Base-by-base conservation (phyloP, 176 grass and related monocot species). In the Ananas comosus region DNA sequence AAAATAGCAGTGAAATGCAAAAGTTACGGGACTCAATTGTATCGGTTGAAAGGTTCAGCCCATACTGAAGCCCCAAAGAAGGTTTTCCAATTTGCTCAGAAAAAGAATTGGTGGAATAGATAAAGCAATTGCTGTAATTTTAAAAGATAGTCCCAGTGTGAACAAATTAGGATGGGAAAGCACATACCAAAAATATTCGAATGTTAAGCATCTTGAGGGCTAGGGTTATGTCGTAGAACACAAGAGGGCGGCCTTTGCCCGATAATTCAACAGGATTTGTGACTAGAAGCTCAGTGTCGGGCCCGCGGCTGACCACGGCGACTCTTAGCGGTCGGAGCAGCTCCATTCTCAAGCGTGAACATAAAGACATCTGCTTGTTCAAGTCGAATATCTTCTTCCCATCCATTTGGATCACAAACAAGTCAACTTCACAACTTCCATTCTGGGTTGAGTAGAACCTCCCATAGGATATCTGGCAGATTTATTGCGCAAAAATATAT, bases 351-450 rank as follows among this genome's bases (percentile, higher is more conserved):
- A 66, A 50, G 13, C 49, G 50, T 11, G 23, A 75, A 75, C 24
- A 66, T 47, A 66, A 19, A 9, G 73, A 13, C 3, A 1, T 53
- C 59, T 42, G 48, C 49, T 75, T 75, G 23, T 65, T 66, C 27
- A 9, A 3, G 9, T 75, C 72, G 1, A 52, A 19, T 29, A 75
- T 75, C 72, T 75, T 75, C 24, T 66, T 75, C 8, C 63, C 50
- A 75, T 75, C 73, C 14, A 6, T 75, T 42, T 75, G 73, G 1
- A 73, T 57, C 61, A 66, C 73, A 75, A 75, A 53, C 49, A 75
- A 75, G 51, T 75, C 73, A 1, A 65, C 42, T 11, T 66, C 61
- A 16, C 63, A 75, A 10, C 49, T 66, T 65, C 73, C 63, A 75
- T 66, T 54, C 12, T 53, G 58, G 47, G 24, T 16, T 22, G 63